These are phyloP conservation scores for Rhizoclosmatium sp. DNA, from an alignment of 192 early-diverging fungal species.

Conservation along the genomic window DNA sequence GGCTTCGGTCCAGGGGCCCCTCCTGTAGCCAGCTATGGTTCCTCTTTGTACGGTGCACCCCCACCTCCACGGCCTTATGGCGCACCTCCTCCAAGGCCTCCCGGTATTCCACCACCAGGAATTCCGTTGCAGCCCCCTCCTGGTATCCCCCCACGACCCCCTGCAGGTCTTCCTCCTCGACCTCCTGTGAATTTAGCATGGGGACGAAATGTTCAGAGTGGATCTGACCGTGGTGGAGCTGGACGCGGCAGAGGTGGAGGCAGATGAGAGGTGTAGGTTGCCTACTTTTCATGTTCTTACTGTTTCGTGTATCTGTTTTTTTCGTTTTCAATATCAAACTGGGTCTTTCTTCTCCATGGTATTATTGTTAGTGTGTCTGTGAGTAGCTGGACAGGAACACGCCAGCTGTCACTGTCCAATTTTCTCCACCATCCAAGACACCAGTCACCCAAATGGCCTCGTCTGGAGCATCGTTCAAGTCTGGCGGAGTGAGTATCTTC, in stretches of 20 bases:
- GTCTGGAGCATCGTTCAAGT: constrained; percentile 30
- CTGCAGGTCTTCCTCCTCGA: constrained; percentile 4
- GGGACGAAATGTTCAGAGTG: constrained; percentile 41
- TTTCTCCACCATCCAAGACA: no score
- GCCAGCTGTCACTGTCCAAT: no score
- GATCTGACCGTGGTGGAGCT: neutral
- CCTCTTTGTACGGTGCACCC: neutral
- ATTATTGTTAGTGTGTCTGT: no score
- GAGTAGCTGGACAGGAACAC: no score
- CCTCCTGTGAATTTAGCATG: constrained; percentile 43
- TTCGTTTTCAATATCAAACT: no score
- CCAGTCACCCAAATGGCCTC: constrained; percentile 7
- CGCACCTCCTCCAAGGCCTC: constrained; percentile 8
- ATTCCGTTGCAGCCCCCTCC: neutral
- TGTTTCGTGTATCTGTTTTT: no score
- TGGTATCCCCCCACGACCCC: constrained; percentile 2
- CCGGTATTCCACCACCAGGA: neutral
- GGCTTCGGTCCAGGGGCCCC: neutral
- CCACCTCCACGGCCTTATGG: constrained; percentile 15
- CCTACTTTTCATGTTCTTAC: no score
- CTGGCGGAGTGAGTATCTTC: constrained; percentile 9
- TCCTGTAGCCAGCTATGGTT: neutral
- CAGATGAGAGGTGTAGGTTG: neutral
- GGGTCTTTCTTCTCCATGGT: no score
- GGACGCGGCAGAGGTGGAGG: neutral